These are phyloP conservation scores for Talaromyces stipitatus DNA, from an alignment of 495 filamentous ascomycete species.

Conservation along the genomic window DNA sequence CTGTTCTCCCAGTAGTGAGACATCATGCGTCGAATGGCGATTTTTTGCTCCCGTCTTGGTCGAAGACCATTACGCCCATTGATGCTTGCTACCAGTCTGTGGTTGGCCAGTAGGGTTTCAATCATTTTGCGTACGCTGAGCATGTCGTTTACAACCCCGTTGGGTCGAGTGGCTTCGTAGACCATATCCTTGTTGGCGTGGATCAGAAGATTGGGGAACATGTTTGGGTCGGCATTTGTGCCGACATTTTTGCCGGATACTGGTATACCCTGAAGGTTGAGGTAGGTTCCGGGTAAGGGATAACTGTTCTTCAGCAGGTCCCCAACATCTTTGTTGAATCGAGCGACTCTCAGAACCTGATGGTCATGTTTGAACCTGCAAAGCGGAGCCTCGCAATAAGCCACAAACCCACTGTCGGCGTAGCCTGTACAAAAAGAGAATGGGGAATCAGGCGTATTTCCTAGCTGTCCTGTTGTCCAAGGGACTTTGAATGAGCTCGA, in stretches of 20 bases:
- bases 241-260: too few species aligned
- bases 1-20: constrained; percentile 72
- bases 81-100: constrained; percentile 12
- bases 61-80: not conserved
- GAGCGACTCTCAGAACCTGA: constrained; percentile 40
- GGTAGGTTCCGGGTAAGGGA: constrained; percentile 62
- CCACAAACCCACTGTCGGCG: constrained; percentile 52
- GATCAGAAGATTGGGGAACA: constrained; percentile 57
- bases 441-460: constrained; percentile 13
- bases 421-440: constrained; percentile 41
- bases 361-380: constrained; percentile 47
- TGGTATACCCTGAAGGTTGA: constrained; percentile 28
- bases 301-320: constrained; percentile 27
- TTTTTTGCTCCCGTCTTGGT: constrained; percentile 24
- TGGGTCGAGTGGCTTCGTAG: constrained; percentile 19
- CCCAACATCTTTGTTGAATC: constrained; percentile 49
- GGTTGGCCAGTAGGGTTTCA: constrained; percentile 24
- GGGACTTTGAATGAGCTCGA: constrained; percentile 30
- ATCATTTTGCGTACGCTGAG: constrained; percentile 31
- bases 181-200: constrained; percentile 29
- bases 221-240: constrained; percentile 23
- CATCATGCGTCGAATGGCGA: constrained; percentile 67
- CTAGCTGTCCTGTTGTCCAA: constrained; percentile 51
- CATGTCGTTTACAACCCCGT: constrained; percentile 19
- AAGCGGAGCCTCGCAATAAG: constrained; percentile 17